These are phyloP conservation scores for Aureobasidium namibiae DNA, from an alignment of 2,329 filamentous ascomycete species.

Conservation along the genomic window DNA sequence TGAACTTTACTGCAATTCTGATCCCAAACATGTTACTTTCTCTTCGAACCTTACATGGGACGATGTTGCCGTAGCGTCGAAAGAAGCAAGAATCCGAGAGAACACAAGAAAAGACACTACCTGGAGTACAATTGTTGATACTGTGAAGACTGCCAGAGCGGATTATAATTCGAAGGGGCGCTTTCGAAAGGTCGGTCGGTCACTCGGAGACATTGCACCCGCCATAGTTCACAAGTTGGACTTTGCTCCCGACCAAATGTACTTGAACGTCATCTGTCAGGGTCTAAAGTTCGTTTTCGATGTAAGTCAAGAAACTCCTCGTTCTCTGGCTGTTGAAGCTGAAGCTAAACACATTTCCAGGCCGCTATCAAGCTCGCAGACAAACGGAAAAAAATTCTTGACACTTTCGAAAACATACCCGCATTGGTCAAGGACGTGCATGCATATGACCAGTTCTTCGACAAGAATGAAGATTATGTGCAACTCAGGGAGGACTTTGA, in stretches of 20 bases:
- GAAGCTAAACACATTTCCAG: background rate
- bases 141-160: background rate
- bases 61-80: background rate
- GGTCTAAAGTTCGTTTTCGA: background rate
- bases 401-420: background rate
- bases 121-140: background rate
- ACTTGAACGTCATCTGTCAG: background rate
- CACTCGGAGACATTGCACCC: background rate
- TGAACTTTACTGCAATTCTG: background rate
- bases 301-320: background rate
- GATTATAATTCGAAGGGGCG: background rate
- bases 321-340: background rate
- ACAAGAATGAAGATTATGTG: background rate
- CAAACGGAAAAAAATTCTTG: background rate
- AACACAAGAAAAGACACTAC: background rate
- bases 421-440: background rate
- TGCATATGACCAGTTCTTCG: background rate
- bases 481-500: background rate
- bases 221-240: background rate
- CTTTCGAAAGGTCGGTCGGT: background rate
- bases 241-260: background rate
- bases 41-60: background rate
- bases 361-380: background rate
- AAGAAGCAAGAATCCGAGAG: background rate
- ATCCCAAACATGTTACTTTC: background rate